Percentiles rank a stretch among this genome's conserved stretches.
phyloP scores from a whole-genome alignment of 2,329 filamentous ascomycete species.

The Penicillium sp. region DNA sequence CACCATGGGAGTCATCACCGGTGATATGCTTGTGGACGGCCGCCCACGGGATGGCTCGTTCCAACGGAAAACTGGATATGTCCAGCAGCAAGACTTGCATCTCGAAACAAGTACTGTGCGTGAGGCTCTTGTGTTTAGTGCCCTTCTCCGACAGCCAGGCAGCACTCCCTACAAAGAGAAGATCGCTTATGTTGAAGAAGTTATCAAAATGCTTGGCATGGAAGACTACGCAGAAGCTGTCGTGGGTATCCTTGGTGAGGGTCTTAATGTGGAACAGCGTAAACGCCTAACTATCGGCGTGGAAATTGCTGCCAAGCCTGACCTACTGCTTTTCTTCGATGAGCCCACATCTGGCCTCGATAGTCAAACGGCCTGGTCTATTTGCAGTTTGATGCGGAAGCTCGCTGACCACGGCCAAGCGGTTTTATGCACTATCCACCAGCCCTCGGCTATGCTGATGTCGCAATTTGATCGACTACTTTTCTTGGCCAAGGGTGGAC shows the following conservation, averaged over 20 bases:
- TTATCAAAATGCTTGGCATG: constrained; percentile 89
- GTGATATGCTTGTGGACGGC: constrained; percentile 80
- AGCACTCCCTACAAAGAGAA: constrained; percentile 74
- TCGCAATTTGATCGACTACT: constrained; percentile 73
- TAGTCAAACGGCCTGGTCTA: constrained; percentile 88
- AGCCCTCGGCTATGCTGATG: constrained; percentile 89
- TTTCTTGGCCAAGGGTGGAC: constrained; percentile 66
- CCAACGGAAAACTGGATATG: constrained; percentile 56
- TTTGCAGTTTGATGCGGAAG: constrained; percentile 82
- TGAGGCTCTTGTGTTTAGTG: constrained; percentile 83
- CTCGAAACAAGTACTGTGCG: constrained; percentile 81
- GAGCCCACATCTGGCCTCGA: constrained; percentile 93
- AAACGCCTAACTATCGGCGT: constrained; percentile 88
- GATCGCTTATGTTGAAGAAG: constrained; percentile 80
- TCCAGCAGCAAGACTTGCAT: constrained; percentile 89
- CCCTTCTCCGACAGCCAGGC: constrained; percentile 78
- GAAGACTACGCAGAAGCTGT: constrained; percentile 84
- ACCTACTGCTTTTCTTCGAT: constrained; percentile 85
- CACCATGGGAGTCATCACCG: constrained; percentile 83
- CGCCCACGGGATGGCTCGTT: constrained; percentile 75
- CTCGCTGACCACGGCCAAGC: constrained; percentile 87
- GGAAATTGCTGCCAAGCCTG: constrained; percentile 87
- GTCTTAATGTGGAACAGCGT: constrained; percentile 63
- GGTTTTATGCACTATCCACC: constrained; percentile 91
- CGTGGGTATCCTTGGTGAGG: constrained; percentile 84